Conservation (phyloP, 768 basidiomycete genomes). For the Termitomyces sp. region DNA sequence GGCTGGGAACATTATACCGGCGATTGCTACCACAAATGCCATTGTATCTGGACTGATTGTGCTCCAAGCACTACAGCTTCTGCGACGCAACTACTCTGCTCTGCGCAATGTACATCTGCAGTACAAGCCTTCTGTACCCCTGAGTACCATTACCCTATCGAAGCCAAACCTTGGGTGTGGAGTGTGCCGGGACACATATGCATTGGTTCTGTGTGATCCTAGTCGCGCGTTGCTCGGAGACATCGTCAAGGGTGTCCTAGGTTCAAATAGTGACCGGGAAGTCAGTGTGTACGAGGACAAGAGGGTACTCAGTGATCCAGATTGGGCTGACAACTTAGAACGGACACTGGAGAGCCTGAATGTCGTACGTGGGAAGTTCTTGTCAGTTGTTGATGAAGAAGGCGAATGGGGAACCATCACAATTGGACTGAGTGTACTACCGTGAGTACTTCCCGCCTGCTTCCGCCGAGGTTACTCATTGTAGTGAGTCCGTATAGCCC, state of each 20-base stretch:
- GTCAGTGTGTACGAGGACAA: conserved; percentile 87
- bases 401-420: conserved; percentile 69
- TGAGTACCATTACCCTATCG: conserved; percentile 64
- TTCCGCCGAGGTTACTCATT: conserved; percentile 1
- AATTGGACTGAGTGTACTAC: conserved; percentile 62
- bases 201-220: conserved; percentile 70
- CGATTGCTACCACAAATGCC: conserved; percentile 98
- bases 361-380: conserved; percentile 79
- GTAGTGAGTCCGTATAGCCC: conserved; percentile 34
- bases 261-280: conserved; percentile 48
- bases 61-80: conserved; percentile 83
- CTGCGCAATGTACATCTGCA: conserved; percentile 78
- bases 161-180: conserved; percentile 77
- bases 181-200: conserved; percentile 84
- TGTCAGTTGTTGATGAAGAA: conserved; percentile 88
- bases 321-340: conserved; percentile 87
- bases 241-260: conserved; percentile 65
- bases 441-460: conserved; percentile 50
- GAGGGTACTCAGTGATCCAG: conserved; percentile 85
- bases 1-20: conserved; percentile 99
- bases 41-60: conserved; percentile 95
- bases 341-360: conserved; percentile 80
- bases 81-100: conserved; percentile 58
- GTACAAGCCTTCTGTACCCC: conserved; percentile 74
- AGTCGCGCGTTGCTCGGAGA: conserved; percentile 65